phyloP scores from a whole-genome alignment of 768 basidiomycete species.

The Rhodotorula diobovata region DNA sequence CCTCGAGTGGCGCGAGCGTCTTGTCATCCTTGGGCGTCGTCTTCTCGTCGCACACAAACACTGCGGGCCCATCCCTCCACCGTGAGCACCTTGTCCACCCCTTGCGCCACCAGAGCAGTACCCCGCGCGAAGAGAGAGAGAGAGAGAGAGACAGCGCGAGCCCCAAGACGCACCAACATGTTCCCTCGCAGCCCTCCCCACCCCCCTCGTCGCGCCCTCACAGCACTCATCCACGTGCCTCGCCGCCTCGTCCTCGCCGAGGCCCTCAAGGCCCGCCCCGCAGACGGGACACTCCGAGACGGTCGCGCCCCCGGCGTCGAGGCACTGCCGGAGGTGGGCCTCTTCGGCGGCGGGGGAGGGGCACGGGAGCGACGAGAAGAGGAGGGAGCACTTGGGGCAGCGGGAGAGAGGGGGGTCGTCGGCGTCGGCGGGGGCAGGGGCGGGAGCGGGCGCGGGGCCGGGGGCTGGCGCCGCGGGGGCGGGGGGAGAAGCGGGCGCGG shows the following conservation, averaged over 20 bases:
- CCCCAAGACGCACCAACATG: conserved; percentile 24
- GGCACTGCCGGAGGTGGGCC: conserved; percentile 15
- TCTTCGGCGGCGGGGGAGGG: background rate
- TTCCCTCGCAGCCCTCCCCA: background rate
- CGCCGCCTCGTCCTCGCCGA: background rate
- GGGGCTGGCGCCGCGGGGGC: background rate
- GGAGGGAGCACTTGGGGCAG: conserved; percentile 21
- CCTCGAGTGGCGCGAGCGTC: conserved; percentile 20
- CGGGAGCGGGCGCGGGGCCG: background rate
- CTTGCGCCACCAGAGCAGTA: no score
- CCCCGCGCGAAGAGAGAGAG: no score
- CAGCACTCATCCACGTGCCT: conserved; percentile 30
- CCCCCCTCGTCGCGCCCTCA: background rate
- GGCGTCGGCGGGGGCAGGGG: background rate
- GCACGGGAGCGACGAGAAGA: background rate
- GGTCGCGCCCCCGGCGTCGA: conserved; percentile 1
- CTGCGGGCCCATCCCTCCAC: background rate
- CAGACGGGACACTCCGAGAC: conserved; percentile 19
- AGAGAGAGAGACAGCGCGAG: background rate
- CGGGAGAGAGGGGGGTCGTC: background rate
- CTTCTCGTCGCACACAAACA: conserved; percentile 16
- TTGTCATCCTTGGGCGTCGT: conserved; percentile 8
- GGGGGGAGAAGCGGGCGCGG: background rate
- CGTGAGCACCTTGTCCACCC: no score
- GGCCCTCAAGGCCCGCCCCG: background rate